phyloP scores from a whole-genome alignment of 345 rosid species.

The Salix purpurea region DNA sequence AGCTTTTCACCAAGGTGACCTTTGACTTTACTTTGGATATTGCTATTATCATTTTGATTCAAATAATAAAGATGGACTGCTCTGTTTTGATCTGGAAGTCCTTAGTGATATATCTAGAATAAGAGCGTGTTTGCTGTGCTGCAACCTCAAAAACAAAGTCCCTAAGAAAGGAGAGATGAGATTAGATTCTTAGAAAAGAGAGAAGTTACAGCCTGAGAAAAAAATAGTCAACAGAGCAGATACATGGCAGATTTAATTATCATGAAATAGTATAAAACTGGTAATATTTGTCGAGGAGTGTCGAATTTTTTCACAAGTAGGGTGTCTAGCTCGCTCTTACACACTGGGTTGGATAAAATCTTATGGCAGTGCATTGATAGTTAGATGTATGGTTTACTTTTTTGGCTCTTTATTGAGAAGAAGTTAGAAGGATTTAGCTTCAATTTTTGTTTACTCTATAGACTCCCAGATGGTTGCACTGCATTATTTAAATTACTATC shows the following conservation, averaged over 20 bases:
- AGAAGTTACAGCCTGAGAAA: not conserved
- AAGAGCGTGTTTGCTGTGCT: not conserved
- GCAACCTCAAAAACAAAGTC: no score
- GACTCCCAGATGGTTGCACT: not conserved
- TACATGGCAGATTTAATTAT: not conserved
- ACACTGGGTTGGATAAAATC: not conserved
- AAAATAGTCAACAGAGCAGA: not conserved
- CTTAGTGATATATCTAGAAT: not conserved
- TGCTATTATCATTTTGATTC: not conserved
- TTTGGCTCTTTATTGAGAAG: not conserved
- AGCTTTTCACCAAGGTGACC: constrained; percentile 86
- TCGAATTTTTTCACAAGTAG: not conserved
- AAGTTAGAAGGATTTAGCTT: not conserved
- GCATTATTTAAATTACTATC: not conserved
- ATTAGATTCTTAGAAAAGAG: not conserved
- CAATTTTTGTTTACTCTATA: not conserved
- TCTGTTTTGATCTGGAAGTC: not conserved
- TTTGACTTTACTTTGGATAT: not conserved
- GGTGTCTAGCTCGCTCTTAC: not conserved
- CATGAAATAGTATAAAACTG: not conserved
- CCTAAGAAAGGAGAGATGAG: not conserved
- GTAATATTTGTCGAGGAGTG: not conserved
- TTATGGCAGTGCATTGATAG: not conserved
- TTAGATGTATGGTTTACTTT: not conserved
- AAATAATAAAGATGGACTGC: not conserved